phyloP scores from a whole-genome alignment of 768 basidiomycete species.

The Coprinopsis strossmayeri region DNA sequence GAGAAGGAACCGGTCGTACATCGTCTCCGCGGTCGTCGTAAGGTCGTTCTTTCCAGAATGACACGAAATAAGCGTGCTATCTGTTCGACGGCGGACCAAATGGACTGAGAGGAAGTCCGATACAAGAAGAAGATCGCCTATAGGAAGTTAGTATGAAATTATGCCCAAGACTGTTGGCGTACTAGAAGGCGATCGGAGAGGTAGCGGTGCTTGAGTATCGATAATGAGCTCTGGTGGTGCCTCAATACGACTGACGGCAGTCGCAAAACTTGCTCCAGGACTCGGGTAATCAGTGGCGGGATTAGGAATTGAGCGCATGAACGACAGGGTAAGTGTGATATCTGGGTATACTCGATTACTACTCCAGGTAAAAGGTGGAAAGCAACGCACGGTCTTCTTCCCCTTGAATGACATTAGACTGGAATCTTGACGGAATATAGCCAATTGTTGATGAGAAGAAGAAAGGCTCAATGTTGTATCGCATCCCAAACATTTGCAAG shows the following conservation, averaged over 20 bases:
- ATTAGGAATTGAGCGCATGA: constrained; percentile 9
- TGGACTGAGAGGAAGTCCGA: constrained; percentile 50
- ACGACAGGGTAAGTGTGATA: not conserved
- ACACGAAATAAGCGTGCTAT: constrained; percentile 38
- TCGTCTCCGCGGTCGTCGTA: constrained; percentile 26
- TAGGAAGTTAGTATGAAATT: no score
- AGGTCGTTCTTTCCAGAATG: constrained; percentile 29
- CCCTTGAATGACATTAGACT: constrained; percentile 30
- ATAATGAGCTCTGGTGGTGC: constrained; percentile 25
- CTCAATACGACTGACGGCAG: constrained; percentile 12
- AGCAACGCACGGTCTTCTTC: not conserved
- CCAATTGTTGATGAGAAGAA: constrained; percentile 58
- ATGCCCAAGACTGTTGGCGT: no score
- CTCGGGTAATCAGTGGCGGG: constrained; percentile 19
- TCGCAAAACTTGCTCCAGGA: constrained; percentile 14
- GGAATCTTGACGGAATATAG: constrained; percentile 56
- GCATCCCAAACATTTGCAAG: constrained; percentile 54
- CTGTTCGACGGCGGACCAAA: constrained; percentile 36
- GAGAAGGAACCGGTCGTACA: constrained; percentile 30
- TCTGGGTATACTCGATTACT: not conserved
- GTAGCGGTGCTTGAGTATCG: constrained; percentile 46
- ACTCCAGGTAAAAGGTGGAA: not conserved
- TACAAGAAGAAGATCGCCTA: constrained; percentile 27
- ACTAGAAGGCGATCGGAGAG: constrained; percentile 17
- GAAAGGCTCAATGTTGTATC: constrained; percentile 52